Conservation (phyloP, 2,329 filamentous ascomycete species). For the Fusarium scirpi region DNA sequence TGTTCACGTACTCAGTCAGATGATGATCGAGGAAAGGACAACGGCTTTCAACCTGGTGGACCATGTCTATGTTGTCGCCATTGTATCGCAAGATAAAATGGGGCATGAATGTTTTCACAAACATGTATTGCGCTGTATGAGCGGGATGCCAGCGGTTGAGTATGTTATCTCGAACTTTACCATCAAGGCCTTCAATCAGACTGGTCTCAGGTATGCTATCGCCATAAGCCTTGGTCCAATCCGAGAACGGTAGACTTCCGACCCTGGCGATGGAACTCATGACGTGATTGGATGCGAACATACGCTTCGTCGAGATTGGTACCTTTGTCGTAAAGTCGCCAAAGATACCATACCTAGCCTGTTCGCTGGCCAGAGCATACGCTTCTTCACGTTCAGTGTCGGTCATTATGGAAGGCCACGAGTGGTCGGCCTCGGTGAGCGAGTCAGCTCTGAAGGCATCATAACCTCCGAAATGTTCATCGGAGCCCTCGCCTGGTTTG, state of each 20-base stretch:
- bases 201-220: not conserved
- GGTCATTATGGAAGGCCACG: constrained; percentile 3
- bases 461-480: constrained; percentile 5
- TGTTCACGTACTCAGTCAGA: constrained; percentile 6
- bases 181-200: not conserved
- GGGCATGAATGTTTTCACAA: constrained; percentile 1
- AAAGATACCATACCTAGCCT: constrained; percentile 5
- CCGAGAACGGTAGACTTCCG: not conserved
- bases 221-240: not conserved
- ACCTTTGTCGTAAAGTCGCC: not conserved
- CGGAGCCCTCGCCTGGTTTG: not conserved
- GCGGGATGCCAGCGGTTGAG: not conserved
- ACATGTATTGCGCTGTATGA: constrained; percentile 4
- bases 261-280: constrained; percentile 6
- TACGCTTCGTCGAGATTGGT: not conserved
- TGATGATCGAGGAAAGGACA: constrained; percentile 13
- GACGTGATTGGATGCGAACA: not conserved
- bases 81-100: constrained; percentile 10
- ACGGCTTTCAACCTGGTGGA: constrained; percentile 7
- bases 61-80: constrained; percentile 14
- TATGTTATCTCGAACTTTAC: not conserved
- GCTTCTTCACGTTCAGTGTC: not conserved
- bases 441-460: constrained; percentile 3
- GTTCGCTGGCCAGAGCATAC: not conserved
- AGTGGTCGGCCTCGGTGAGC: not conserved